Conservation (phyloP, 768 basidiomycete species). For the Boletus reticulatus region DNA sequence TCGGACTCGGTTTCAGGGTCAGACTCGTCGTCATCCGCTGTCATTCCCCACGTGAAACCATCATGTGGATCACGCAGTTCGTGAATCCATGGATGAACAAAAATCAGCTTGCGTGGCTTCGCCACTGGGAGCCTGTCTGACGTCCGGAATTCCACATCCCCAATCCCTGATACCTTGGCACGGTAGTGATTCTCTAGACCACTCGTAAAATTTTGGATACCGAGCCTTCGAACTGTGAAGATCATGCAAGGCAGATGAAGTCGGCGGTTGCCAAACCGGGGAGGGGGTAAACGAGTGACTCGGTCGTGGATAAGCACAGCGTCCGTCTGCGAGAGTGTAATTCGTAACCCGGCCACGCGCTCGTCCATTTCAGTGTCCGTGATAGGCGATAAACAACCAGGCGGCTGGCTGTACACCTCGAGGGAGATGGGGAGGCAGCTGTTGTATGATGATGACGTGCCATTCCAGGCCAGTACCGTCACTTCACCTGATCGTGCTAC, state of each 20-base stretch:
- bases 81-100: conserved; percentile 13
- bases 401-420: no score
- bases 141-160: neutral
- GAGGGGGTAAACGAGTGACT: neutral
- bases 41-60: neutral
- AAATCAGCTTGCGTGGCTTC: neutral
- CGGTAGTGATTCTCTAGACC: neutral
- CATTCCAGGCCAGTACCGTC: conserved; percentile 7
- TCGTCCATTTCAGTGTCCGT: neutral
- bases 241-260: neutral
- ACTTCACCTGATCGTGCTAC: conserved; percentile 5
- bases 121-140: neutral
- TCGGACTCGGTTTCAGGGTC: neutral
- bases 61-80: neutral
- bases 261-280: neutral
- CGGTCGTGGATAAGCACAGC: neutral
- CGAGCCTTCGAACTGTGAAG: neutral
- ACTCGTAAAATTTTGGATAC: neutral
- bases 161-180: conserved; percentile 4
- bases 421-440: no score
- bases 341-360: neutral
- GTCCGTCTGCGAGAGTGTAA: neutral
- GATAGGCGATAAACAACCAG: no score
- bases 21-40: neutral
- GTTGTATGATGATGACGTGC: neutral